Evolutionary conservation across 345 rosid species (phyloP).

Genomic region (Acer yangbiense): DNA sequence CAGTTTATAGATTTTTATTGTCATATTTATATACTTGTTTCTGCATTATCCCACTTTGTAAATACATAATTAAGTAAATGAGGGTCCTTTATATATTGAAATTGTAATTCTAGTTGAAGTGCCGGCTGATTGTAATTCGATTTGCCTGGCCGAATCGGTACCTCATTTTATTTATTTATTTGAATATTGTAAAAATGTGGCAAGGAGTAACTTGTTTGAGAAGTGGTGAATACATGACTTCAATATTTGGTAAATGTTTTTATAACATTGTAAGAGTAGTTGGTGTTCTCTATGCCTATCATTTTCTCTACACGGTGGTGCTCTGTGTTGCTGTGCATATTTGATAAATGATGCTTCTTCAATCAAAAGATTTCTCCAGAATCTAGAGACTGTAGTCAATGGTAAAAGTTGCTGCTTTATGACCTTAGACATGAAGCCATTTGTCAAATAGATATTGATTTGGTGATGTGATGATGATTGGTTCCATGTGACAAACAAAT

Average conservation of each 20-base stretch:
- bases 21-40: neutral
- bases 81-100: conserved; percentile 15
- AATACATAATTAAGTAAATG: conserved; percentile 40
- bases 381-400: neutral
- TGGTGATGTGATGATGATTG: neutral
- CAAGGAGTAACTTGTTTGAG: neutral
- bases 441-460: neutral
- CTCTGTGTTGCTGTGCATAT: neutral
- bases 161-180: conserved; percentile 1
- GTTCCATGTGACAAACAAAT: too few relatives aligned
- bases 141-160: neutral
- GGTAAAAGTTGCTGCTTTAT: neutral
- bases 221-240: neutral
- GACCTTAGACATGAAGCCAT: neutral
- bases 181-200: neutral
- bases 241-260: neutral
- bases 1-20: neutral
- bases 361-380: neutral
- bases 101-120: conserved; percentile 9
- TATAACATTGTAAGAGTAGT: neutral
- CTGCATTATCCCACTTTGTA: conserved; percentile 31
- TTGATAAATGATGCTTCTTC: neutral
- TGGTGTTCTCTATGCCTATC: neutral
- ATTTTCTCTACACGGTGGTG: neutral
- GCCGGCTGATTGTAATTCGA: neutral